These are phyloP conservation scores for Dichomitus squalens DNA, from an alignment of 1,284 basidiomycete species.

Conservation along the genomic window DNA sequence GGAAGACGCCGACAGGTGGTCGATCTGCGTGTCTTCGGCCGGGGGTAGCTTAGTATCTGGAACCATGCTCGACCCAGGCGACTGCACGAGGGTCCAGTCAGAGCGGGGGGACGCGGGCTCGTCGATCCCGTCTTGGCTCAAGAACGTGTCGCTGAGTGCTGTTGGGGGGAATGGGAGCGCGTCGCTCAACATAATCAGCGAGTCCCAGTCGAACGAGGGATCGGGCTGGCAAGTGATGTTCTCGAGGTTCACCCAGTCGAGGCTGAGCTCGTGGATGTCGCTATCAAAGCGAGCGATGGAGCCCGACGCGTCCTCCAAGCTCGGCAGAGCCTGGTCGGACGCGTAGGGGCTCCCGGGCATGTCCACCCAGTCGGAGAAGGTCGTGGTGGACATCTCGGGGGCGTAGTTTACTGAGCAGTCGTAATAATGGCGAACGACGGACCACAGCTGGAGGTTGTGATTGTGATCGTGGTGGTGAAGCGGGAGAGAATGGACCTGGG, in stretches of 20 bases:
- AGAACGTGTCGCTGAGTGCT: neutral
- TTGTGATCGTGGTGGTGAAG: neutral
- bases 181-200: neutral
- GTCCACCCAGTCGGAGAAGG: conserved; percentile 1
- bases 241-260: neutral
- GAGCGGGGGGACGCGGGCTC: neutral
- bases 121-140: neutral
- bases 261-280: neutral
- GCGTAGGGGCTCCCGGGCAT: neutral
- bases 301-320: neutral
- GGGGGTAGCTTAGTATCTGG: neutral
- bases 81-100: neutral
- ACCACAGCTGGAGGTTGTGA: neutral
- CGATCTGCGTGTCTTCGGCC: neutral
- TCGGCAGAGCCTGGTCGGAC: neutral
- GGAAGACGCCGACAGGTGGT: neutral
- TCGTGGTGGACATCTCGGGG: neutral
- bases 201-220: neutral
- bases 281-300: neutral
- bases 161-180: neutral
- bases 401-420: no score
- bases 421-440: neutral
- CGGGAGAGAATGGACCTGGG: neutral
- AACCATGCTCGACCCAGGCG: neutral
- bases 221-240: neutral